A percentile compares a stretch with the other conserved stretches of the same genome.
phyloP scores from a whole-genome alignment of 306 rosid species.

The Gleditsia sinensis region DNA sequence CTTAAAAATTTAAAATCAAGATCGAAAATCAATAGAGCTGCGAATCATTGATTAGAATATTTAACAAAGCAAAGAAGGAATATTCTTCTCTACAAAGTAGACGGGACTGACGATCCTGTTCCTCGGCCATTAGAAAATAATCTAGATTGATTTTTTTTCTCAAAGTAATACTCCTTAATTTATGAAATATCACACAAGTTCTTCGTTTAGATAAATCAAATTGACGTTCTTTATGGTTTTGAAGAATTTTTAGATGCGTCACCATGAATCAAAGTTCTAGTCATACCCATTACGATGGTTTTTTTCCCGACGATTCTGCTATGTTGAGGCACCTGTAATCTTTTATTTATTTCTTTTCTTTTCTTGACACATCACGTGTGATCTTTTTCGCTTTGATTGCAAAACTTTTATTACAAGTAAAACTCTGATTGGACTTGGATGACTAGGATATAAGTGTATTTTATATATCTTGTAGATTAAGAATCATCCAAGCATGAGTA shows the following conservation, averaged over 20 bases:
- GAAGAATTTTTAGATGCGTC: background rate
- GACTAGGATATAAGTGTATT: background rate
- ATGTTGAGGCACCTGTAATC: background rate
- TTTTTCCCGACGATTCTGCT: background rate
- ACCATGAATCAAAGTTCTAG: background rate
- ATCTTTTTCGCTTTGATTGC: background rate
- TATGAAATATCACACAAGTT: background rate
- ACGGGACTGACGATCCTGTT: background rate
- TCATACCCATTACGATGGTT: background rate
- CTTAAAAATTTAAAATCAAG: background rate
- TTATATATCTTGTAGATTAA: background rate
- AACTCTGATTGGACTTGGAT: background rate
- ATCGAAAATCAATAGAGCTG: background rate
- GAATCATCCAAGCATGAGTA: background rate
- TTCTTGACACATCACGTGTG: background rate
- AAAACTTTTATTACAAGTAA: background rate
- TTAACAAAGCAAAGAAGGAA: background rate
- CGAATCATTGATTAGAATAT: conserved; percentile 17
- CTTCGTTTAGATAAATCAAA: background rate
- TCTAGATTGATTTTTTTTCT: background rate
- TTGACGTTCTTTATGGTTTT: background rate
- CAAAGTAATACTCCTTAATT: background rate
- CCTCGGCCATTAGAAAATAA: background rate
- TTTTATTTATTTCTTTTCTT: no score
- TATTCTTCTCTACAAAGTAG: conserved; percentile 12